Evolutionary conservation across 345 rosid genomes (phyloP).

Genomic region (Draba incana): DNA sequence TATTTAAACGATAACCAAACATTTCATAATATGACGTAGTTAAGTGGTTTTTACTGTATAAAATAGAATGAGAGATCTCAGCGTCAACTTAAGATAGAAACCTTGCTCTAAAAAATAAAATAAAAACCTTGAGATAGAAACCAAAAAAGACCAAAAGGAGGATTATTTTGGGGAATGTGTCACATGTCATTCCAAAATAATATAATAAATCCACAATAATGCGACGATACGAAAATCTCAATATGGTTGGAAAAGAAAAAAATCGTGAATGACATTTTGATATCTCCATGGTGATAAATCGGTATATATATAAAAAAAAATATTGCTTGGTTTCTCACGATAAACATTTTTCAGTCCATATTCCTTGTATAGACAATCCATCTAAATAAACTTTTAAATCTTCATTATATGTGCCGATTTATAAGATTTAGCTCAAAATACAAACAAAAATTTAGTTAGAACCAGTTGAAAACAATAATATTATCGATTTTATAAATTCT

Average conservation of each 20-base stretch:
- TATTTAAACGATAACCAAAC: neutral
- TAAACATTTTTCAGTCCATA: neutral
- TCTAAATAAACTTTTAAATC: too few relatives aligned
- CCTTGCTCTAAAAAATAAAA: neutral
- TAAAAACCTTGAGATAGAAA: slow-evolving; percentile 15
- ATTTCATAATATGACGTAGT: neutral
- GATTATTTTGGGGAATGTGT: slow-evolving; percentile 27
- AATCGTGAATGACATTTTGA: neutral
- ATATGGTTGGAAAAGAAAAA: too few relatives aligned
- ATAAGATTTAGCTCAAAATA: too few relatives aligned
- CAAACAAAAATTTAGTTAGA: neutral
- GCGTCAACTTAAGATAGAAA: slow-evolving; percentile 23
- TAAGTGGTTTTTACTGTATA: neutral
- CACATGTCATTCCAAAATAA: slow-evolving; percentile 28
- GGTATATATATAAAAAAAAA: neutral
- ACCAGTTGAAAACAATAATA: neutral
- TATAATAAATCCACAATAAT: slow-evolving; percentile 27
- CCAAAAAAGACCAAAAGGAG: neutral
- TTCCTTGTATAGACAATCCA: neutral
- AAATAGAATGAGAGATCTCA: slow-evolving; percentile 17
- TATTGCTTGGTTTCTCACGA: slow-evolving; percentile 11
- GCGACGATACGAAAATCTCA: slow-evolving; percentile 23
- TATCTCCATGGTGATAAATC: slow-evolving; percentile 15
- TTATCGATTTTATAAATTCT: neutral
- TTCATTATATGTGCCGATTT: too few relatives aligned